Conservation (phyloP, 169 alveolate genomes). For the Plasmodium falciparum region DNA sequence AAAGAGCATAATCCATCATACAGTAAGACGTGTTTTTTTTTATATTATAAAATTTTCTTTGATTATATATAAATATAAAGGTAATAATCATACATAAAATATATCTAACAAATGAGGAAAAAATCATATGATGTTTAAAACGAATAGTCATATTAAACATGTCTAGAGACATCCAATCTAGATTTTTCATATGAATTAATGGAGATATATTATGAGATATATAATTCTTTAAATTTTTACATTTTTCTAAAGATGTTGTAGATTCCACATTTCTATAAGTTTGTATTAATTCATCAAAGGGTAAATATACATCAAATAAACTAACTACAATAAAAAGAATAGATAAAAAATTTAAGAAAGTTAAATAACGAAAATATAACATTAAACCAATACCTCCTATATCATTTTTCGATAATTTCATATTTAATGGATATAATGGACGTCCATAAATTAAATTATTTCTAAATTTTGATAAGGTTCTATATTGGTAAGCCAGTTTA, state of each 20-base stretch:
- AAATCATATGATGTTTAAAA: constrained; percentile 10
- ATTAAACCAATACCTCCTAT: constrained; percentile 82
- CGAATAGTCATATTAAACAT: constrained; percentile 18
- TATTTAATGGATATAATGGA: constrained; percentile 49
- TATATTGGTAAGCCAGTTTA: constrained; percentile 44
- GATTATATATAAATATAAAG: constrained; percentile 22
- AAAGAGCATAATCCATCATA: constrained; percentile 13
- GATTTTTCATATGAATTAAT: constrained; percentile 14
- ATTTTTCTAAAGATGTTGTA: constrained; percentile 37
- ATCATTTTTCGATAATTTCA: constrained; percentile 44
- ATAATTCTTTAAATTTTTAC: constrained; percentile 39
- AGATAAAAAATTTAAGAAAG: constrained; percentile 32
- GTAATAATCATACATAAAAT: constrained; percentile 37
- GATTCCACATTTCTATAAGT: constrained; percentile 35
- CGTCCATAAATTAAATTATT: constrained; percentile 7
- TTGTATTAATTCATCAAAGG: constrained; percentile 29
- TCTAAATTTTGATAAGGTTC: constrained; percentile 65
- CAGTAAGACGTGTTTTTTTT: background rate
- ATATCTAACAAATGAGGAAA: constrained; percentile 16
- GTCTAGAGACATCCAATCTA: constrained; percentile 48
- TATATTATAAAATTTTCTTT: constrained; percentile 6
- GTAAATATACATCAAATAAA: constrained; percentile 33
- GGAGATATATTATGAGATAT: constrained; percentile 21
- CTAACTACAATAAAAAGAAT: constrained; percentile 1
- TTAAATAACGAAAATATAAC: constrained; percentile 74